Percentiles rank a stretch among this genome's conserved stretches.
These are phyloP conservation scores for Pinus taeda DNA, from an alignment of 75 land plant species.

Conservation along the genomic window DNA sequence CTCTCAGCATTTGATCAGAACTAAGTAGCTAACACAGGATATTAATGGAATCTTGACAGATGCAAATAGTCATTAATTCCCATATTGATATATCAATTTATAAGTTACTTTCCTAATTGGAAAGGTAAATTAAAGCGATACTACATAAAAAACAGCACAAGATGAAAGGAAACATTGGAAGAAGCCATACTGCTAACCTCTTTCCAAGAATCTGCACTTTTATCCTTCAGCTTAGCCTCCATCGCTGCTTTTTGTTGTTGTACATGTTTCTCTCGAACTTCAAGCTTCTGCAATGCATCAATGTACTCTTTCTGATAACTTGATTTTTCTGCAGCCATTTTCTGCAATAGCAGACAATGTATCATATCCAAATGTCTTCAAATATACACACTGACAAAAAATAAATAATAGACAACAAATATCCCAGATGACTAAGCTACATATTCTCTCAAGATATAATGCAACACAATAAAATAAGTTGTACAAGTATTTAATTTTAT, in stretches of 20 bases:
- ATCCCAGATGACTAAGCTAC: too few species aligned
- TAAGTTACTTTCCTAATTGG: not conserved
- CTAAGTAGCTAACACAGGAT: not conserved
- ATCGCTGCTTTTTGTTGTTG: conserved; percentile 10
- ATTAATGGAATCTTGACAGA: not conserved
- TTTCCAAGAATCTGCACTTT: not conserved
- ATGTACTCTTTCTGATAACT: conserved; percentile 52
- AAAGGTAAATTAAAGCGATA: not conserved
- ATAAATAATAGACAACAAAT: too few species aligned
- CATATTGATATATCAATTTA: not conserved
- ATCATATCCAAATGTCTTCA: too few species aligned
- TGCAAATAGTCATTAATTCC: not conserved
- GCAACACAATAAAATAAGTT: too few species aligned
- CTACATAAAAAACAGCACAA: not conserved
- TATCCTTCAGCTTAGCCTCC: not conserved
- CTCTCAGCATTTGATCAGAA: not conserved
- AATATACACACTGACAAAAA: too few species aligned
- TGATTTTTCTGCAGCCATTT: conserved; percentile 33
- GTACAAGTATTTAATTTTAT: too few species aligned
- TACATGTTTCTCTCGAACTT: conserved; percentile 42
- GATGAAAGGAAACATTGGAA: not conserved
- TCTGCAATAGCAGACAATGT: not conserved
- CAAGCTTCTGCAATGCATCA: conserved; percentile 52
- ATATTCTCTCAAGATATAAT: too few species aligned
- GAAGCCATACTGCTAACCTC: conserved; percentile 7